These are phyloP conservation scores for Dioscorea dumetorum DNA, from an alignment of 106 monocot genomes.

Conservation along the genomic window DNA sequence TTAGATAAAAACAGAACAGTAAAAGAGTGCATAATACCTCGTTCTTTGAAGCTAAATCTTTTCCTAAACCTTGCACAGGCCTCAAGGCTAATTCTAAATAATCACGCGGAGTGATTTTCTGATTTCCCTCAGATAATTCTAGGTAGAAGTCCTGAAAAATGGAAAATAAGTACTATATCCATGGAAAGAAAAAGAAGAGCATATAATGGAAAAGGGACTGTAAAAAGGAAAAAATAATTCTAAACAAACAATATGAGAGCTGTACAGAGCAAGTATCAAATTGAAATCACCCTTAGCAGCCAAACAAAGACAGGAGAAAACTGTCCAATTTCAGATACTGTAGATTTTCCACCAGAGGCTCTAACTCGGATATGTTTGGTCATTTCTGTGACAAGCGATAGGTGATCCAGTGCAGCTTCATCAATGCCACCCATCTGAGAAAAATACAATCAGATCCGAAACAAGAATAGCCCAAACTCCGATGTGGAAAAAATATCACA, in stretches of 20 bases:
- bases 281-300: constrained; percentile 51
- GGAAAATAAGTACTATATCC: not conserved
- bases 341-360: constrained; percentile 71
- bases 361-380: constrained; percentile 94
- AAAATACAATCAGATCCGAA: not conserved
- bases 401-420: constrained; percentile 91
- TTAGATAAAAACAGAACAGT: not conserved
- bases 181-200: too few species aligned
- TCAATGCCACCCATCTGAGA: constrained; percentile 98
- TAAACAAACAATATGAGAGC: not conserved
- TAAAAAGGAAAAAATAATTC: not conserved
- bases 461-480: not conserved
- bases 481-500: too few species aligned
- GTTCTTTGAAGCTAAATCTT: constrained; percentile 71
- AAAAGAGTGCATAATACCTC: constrained; percentile 37
- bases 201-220: too few species aligned
- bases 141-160: constrained; percentile 79
- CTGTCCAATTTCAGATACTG: constrained; percentile 57
- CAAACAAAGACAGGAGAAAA: constrained; percentile 75
- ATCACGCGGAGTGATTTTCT: constrained; percentile 84
- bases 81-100: constrained; percentile 91
- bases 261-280: not conserved
- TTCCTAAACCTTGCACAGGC: constrained; percentile 62
- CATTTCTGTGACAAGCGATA: constrained; percentile 95
- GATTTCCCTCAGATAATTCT: constrained; percentile 73